A percentile compares a stretch with the other conserved stretches of the same genome.
phyloP scores from a whole-genome alignment of 2,329 filamentous ascomycete species.

The Harringtonia lauricola region DNA sequence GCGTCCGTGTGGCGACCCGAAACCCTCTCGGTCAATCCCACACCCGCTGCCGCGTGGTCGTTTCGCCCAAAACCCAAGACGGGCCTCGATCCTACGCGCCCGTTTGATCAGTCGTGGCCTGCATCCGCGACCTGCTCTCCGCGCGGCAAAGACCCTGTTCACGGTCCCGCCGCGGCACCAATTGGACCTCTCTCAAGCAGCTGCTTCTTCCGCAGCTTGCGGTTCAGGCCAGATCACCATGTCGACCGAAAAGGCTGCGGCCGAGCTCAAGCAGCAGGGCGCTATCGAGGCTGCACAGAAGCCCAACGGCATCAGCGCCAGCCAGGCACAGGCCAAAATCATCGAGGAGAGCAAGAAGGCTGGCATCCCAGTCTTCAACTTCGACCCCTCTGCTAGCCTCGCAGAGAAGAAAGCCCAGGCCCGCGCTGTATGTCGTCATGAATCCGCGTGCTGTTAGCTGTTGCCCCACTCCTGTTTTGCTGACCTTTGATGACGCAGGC shows the following conservation, averaged over 20 bases:
- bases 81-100: no score
- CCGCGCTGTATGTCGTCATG: constrained; percentile 49
- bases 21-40: no score
- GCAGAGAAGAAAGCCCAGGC: constrained; percentile 79
- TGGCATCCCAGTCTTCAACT: constrained; percentile 70
- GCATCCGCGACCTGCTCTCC: neutral
- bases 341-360: constrained; percentile 68
- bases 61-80: no score
- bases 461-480: neutral
- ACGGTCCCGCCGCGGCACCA: no score
- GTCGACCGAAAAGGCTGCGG: constrained; percentile 15
- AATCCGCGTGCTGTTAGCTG: neutral
- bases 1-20: no score
- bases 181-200: neutral
- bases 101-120: no score
- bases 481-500: constrained; percentile 32
- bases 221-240: constrained; percentile 12
- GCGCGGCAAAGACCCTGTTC: neutral
- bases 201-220: neutral
- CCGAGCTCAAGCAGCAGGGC: constrained; percentile 72
- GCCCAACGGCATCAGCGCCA: constrained; percentile 57
- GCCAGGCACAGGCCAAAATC: constrained; percentile 57
- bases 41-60: no score
- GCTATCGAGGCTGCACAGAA: constrained; percentile 67
- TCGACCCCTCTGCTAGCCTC: constrained; percentile 73